phyloP scores from a whole-genome alignment of 192 early-diverging fungal genomes.

The Helicostylum pulchrum region DNA sequence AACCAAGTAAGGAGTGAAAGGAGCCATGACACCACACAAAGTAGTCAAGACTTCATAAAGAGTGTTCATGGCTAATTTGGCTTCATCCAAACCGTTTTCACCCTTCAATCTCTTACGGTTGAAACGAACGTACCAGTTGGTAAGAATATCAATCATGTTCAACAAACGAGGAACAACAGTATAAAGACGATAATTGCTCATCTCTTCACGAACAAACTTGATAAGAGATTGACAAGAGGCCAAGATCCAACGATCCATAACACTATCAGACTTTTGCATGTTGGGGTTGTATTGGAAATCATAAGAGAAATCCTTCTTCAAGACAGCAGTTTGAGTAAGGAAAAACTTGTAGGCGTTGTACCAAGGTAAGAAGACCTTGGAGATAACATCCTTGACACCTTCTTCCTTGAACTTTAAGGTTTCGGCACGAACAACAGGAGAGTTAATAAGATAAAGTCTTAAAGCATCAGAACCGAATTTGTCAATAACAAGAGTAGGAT shows the following conservation, averaged over 20 bases:
- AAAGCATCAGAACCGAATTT: slow-evolving; percentile 93
- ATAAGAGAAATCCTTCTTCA: slow-evolving; percentile 82
- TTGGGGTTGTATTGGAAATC: slow-evolving; percentile 81
- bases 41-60: slow-evolving; percentile 96
- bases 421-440: slow-evolving; percentile 95
- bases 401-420: slow-evolving; percentile 94
- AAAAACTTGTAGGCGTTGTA: slow-evolving; percentile 99
- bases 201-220: slow-evolving; percentile 89
- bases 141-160: slow-evolving; percentile 87
- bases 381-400: slow-evolving; percentile 92
- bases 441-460: slow-evolving; percentile 94
- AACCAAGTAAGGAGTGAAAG: slow-evolving; percentile 96
- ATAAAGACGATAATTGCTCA: slow-evolving; percentile 95
- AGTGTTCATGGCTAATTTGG: slow-evolving; percentile 83
- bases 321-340: slow-evolving; percentile 79
- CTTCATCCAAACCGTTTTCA: slow-evolving; percentile 85
- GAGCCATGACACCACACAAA: slow-evolving; percentile 85
- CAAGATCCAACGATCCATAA: slow-evolving; percentile 98
- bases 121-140: slow-evolving; percentile 99
- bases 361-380: slow-evolving; percentile 96
- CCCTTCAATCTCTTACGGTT: slow-evolving; percentile 98
- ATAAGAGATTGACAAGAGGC: slow-evolving; percentile 93
- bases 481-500: slow-evolving; percentile 79
- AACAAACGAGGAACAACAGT: slow-evolving; percentile 94
- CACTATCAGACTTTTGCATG: slow-evolving; percentile 72